phyloP scores from a whole-genome alignment of 805 yeast genomes.

The Metschnikowia rubicola region DNA sequence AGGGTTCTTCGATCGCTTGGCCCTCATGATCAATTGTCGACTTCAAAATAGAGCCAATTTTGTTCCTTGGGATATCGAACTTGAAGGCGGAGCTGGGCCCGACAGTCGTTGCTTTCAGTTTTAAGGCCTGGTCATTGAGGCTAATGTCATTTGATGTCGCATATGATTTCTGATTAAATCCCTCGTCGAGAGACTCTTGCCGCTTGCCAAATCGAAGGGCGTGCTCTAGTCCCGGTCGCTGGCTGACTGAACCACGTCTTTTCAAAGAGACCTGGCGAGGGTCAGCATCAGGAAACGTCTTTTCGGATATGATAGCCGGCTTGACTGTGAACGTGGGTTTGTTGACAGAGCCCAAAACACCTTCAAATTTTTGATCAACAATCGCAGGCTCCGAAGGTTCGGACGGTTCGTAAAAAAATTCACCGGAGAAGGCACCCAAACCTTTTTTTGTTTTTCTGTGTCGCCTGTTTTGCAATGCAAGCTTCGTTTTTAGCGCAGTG shows the following conservation, averaged over 20 bases:
- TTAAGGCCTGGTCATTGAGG: conserved; percentile 23
- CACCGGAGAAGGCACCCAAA: conserved; percentile 32
- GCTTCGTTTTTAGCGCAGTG: conserved; percentile 18
- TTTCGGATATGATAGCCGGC: neutral
- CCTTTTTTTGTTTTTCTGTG: conserved; percentile 17
- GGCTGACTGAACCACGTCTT: conserved; percentile 6
- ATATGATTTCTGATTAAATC: conserved; percentile 24
- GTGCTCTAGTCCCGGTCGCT: conserved; percentile 12
- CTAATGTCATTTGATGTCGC: conserved; percentile 29
- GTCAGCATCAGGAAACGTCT: conserved; percentile 8
- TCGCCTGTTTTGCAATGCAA: conserved; percentile 11
- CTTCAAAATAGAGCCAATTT: conserved; percentile 23
- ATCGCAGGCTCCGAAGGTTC: neutral
- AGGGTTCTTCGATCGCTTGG: too few species aligned
- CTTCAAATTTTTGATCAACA: conserved; percentile 19
- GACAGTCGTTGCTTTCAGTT: neutral
- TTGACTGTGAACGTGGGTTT: conserved; percentile 28
- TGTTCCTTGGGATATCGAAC: conserved; percentile 30
- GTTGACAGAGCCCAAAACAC: conserved; percentile 33
- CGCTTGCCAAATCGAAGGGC: conserved; percentile 12
- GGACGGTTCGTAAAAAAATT: conserved; percentile 32
- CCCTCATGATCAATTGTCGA: too few species aligned
- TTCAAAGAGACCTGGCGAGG: neutral
- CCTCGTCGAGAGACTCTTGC: conserved; percentile 24
- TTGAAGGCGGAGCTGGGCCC: conserved; percentile 39